Conservation (phyloP, 1,284 basidiomycete species). For the Rugosomyces carneus region DNA sequence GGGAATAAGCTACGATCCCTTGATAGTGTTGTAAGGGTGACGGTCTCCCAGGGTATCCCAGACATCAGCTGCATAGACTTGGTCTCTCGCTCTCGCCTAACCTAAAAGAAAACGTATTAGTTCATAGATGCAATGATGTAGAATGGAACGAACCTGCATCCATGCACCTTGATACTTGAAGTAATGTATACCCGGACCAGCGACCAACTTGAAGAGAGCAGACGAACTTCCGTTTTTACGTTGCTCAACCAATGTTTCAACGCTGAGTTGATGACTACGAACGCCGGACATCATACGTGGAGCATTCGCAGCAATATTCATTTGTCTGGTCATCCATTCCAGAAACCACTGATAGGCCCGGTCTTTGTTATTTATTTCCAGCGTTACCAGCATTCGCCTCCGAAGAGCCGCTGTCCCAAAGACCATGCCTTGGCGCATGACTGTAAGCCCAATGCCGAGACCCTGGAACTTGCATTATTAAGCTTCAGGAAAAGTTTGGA, state of each 20-base stretch:
- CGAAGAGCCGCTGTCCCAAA: constrained; percentile 74
- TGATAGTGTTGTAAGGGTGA: constrained; percentile 90
- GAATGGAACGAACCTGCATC: constrained; percentile 73
- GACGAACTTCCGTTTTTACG: constrained; percentile 85
- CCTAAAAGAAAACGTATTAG: constrained; percentile 38
- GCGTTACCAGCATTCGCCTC: constrained; percentile 86
- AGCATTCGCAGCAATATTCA: constrained; percentile 27
- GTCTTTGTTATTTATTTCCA: constrained; percentile 97
- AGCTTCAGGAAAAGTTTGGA: neutral
- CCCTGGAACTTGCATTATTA: constrained; percentile 45
- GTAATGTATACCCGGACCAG: constrained; percentile 93
- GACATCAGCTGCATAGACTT: constrained; percentile 89
- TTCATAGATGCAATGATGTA: neutral
- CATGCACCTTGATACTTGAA: constrained; percentile 87
- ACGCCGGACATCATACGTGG: constrained; percentile 44
- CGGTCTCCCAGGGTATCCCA: constrained; percentile 95
- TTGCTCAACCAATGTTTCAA: constrained; percentile 88
- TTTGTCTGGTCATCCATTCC: constrained; percentile 86
- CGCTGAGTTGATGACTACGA: constrained; percentile 87
- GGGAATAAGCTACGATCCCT: constrained; percentile 82
- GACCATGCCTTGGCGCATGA: constrained; percentile 66
- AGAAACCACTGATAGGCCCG: constrained; percentile 96
- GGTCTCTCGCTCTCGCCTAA: constrained; percentile 89
- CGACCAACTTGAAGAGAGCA: constrained; percentile 88
- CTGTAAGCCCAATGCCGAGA: constrained; percentile 76